Conservation (phyloP, 345 rosid species). For the Clarkia xantiana region DNA sequence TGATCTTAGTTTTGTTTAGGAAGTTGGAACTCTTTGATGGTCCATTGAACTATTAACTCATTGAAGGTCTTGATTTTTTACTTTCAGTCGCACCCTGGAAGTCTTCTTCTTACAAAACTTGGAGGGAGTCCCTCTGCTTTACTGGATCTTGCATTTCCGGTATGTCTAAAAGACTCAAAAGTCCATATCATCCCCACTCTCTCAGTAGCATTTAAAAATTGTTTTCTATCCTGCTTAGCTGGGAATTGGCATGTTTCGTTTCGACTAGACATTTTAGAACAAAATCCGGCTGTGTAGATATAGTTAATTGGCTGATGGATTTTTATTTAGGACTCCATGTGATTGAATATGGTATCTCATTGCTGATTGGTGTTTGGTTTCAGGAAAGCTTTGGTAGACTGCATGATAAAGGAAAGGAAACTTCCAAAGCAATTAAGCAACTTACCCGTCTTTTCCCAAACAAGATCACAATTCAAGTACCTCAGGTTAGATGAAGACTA, state of each 20-base stretch:
- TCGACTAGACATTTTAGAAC: no score
- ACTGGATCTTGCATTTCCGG: slow-evolving; percentile 88
- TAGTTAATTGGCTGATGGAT: no score
- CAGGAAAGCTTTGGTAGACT: slow-evolving; percentile 87
- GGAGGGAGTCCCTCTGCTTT: slow-evolving; percentile 88
- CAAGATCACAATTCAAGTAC: slow-evolving; percentile 88
- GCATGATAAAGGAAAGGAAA: slow-evolving; percentile 83
- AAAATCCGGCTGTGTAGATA: no score
- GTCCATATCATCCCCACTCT: background rate
- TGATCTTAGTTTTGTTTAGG: background rate
- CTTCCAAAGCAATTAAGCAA: slow-evolving; percentile 82
- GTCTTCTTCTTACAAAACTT: slow-evolving; percentile 83
- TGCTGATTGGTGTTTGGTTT: slow-evolving; percentile 9
- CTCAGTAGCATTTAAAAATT: background rate
- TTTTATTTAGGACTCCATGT: no score
- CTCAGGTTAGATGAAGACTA: slow-evolving; percentile 56
- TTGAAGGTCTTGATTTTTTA: background rate
- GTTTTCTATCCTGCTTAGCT: background rate
- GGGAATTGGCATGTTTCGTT: no score
- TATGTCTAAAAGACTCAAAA: slow-evolving; percentile 10
- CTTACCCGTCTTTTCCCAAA: slow-evolving; percentile 82
- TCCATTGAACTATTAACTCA: background rate
- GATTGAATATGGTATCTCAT: background rate
- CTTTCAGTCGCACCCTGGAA: slow-evolving; percentile 83
- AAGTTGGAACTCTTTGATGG: background rate